Evolutionary conservation across 345 rosid species (phyloP).

Genomic region (Populus tremula): DNA sequence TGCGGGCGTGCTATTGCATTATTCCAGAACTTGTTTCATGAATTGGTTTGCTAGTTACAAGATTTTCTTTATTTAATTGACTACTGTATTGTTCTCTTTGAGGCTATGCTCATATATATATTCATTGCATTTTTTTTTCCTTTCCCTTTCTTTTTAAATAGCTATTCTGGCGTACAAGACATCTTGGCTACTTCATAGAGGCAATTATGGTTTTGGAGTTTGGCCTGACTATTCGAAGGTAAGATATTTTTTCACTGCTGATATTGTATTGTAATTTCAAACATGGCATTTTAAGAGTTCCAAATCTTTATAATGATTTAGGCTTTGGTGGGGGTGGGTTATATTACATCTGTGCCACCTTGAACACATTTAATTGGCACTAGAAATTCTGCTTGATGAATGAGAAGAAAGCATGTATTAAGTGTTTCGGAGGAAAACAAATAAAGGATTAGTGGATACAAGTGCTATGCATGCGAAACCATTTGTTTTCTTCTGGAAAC

Average conservation of each 20-base stretch:
- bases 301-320: neutral
- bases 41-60: neutral
- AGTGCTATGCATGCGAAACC: neutral
- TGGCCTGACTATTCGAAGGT: slow-evolving; percentile 81
- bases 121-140: neutral
- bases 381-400: no score
- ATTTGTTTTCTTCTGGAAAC: neutral
- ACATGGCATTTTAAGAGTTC: neutral
- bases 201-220: slow-evolving; percentile 92
- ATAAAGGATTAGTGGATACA: no score
- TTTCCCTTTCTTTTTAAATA: slow-evolving; percentile 27
- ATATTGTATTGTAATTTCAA: neutral
- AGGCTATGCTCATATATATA: neutral
- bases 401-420: no score
- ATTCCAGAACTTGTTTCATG: neutral
- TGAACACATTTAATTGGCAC: no score
- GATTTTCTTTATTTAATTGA: neutral
- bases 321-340: no score
- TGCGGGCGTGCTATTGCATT: neutral
- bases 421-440: no score
- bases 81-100: neutral
- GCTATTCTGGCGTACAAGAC: slow-evolving; percentile 76
- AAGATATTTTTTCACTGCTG: slow-evolving; percentile 17
- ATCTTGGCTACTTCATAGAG: slow-evolving; percentile 75
- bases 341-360: no score